Percentiles rank a stretch among this genome's conserved stretches.
Conservation (phyloP, 148 eudicot species). For the Camellia japonica region DNA sequence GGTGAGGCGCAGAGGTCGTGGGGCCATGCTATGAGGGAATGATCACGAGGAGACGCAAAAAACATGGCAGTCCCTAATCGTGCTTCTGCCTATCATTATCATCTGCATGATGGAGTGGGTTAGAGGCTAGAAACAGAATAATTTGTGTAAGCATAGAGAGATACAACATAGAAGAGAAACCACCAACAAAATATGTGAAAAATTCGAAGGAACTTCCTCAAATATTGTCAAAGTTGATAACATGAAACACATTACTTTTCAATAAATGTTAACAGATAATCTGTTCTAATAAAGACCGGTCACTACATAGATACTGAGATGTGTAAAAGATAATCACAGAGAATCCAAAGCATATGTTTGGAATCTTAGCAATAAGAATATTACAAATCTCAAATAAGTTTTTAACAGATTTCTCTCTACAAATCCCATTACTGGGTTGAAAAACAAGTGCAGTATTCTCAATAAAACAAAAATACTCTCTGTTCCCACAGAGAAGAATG, state of each 20-base stretch:
- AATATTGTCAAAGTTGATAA: neutral
- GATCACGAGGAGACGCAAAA: constrained; percentile 17
- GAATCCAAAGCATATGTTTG: neutral
- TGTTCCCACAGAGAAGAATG: neutral
- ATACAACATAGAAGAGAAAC: neutral
- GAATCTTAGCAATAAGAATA: neutral
- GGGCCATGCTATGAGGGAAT: constrained; percentile 47
- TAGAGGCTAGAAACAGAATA: neutral
- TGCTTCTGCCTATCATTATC: constrained; percentile 18
- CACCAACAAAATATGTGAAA: no score
- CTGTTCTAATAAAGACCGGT: neutral
- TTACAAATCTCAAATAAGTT: neutral
- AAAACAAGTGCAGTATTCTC: neutral
- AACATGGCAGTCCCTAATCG: constrained; percentile 11
- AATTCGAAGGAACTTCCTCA: no score
- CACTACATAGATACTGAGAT: neutral
- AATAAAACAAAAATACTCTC: neutral
- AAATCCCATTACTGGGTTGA: neutral
- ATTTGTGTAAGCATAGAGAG: neutral
- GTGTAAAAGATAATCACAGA: neutral
- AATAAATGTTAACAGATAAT: neutral
- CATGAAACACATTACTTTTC: neutral
- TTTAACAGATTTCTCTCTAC: neutral
- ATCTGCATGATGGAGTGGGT: constrained; percentile 23
- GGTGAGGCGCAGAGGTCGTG: constrained; percentile 37